Evolutionary conservation across 2,329 filamentous ascomycete species (phyloP), one percentile per base, ranked within the genome.

Genomic region (Microdochium nivale): DNA sequence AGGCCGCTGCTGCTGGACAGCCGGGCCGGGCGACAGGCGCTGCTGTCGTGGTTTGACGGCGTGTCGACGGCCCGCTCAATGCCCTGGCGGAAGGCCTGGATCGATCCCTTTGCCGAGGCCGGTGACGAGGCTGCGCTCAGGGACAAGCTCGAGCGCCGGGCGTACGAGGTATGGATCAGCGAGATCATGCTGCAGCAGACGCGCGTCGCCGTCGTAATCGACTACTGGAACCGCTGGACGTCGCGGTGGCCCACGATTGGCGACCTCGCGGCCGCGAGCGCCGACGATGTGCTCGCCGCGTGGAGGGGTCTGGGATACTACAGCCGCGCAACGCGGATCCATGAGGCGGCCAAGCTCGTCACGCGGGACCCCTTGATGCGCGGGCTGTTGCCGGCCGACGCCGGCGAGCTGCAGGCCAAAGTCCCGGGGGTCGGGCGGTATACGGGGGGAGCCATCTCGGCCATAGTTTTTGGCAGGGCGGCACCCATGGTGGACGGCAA

Each of bases 181-280:
- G 81, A 85, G 66, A 78, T 84, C 57, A 85, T 85, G 81, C 72
- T 84, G 11, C 81, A 85, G 62, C 81, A 85, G 65, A 85, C 81
- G 2, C 78, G 81, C 25, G 81, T 85, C 3, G 73, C 77, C 2
- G 77, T 76, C 7, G 81, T 84, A 1, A 77, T 83, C 21, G 78
- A 77, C 48, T 85, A 85, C 62, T 85, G 81, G 78, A 79, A 76
- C 27, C 70, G 70, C 1, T 85, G 81, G 81, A 81, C 81, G 69
- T 69, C 63, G 1, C 73, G 74, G 52, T 85, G 81, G 80, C 80
- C 80, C 1, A 80, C 78, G 0, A 74, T 84, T 2, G 70, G 72
- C 1, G 74, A 78, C 23, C 71, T 85, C 7, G 80, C 81, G 0
- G 65, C 65, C 0, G 81, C 81, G 1, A 58, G 65, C 1, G 61